phyloP scores from a whole-genome alignment of 192 early-diverging fungal species.

The Podila epicladia region DNA sequence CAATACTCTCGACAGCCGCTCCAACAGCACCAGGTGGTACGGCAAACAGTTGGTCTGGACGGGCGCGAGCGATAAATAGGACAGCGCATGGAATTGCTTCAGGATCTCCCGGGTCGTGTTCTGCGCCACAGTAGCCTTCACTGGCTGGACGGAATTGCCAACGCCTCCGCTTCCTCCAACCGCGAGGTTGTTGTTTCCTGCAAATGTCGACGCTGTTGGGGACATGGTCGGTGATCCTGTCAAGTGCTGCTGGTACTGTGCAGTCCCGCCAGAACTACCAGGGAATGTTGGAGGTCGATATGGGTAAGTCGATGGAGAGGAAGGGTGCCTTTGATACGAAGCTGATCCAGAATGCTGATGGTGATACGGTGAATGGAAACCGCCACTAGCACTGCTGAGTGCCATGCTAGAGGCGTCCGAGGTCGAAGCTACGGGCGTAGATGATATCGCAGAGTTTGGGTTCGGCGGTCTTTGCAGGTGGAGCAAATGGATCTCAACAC shows the following conservation, averaged over 20 bases:
- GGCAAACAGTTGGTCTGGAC: slow-evolving; percentile 59
- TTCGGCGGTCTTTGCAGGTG: slow-evolving; percentile 21
- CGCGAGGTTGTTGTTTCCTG: not conserved
- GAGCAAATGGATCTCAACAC: slow-evolving; percentile 54
- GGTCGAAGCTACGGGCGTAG: too few relatives aligned
- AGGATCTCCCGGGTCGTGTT: slow-evolving; percentile 59
- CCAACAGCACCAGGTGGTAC: slow-evolving; percentile 56
- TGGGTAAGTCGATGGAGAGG: not conserved
- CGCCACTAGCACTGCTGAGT: not conserved
- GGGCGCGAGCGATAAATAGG: slow-evolving; percentile 57
- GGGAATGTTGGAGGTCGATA: not conserved
- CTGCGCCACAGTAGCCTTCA: slow-evolving; percentile 32
- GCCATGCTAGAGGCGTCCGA: too few relatives aligned
- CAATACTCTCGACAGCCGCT: slow-evolving; percentile 57
- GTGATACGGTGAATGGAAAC: not conserved
- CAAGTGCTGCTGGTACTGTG: not conserved
- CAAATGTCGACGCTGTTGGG: not conserved
- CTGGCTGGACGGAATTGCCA: not conserved
- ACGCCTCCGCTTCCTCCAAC: slow-evolving; percentile 2
- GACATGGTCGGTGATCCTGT: slow-evolving; percentile 2
- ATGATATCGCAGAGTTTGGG: not conserved
- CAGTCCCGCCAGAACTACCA: not conserved
- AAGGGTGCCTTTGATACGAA: not conserved
- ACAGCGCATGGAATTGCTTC: slow-evolving; percentile 61
- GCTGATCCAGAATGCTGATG: not conserved